These are phyloP conservation scores for Colletotrichum sp. DNA, from an alignment of 2,329 filamentous ascomycete genomes.

Conservation along the genomic window DNA sequence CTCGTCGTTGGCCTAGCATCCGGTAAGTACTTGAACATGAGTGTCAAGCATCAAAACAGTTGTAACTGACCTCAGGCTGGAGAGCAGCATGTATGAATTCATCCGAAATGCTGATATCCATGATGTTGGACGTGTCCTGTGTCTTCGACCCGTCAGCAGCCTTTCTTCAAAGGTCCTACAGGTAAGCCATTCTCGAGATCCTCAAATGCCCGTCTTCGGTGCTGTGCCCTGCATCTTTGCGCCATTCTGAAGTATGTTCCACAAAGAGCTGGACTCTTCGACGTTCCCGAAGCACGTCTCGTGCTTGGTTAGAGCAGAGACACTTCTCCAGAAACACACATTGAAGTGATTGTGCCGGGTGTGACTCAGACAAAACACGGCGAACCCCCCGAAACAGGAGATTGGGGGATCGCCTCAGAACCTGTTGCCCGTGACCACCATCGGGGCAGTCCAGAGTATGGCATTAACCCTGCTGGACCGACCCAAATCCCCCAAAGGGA, in stretches of 20 bases:
- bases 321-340: neutral
- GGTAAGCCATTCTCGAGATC: constrained; percentile 1
- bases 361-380: neutral
- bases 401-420: neutral
- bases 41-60: neutral
- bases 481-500: neutral
- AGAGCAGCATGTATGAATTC: neutral
- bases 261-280: neutral
- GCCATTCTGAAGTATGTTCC: neutral
- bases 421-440: neutral
- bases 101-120: neutral
- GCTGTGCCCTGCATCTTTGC: constrained; percentile 5
- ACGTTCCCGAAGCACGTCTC: neutral
- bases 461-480: neutral
- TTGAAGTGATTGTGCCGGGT: neutral
- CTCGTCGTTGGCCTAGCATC: neutral
- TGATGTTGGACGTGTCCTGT: neutral
- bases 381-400: constrained; percentile 4
- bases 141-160: constrained; percentile 7
- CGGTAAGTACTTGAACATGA: neutral
- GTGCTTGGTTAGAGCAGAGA: neutral
- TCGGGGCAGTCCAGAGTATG: neutral
- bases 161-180: constrained; percentile 1
- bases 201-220: neutral
- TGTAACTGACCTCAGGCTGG: neutral